Base-by-base conservation (phyloP, 495 filamentous ascomycete species). In the Neurospora hispaniola region DNA sequence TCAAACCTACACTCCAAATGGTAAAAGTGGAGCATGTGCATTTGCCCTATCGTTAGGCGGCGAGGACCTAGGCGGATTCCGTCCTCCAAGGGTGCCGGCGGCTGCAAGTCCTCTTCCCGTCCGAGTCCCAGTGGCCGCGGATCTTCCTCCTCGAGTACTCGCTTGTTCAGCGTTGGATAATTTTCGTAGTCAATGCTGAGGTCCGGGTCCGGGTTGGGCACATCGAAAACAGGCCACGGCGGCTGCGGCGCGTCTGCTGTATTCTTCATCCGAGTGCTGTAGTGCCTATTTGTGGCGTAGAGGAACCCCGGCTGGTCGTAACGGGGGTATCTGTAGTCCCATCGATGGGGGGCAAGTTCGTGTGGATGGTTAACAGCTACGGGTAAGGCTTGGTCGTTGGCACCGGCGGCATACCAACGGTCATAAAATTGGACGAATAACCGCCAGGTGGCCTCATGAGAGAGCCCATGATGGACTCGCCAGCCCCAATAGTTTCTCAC, bases 151-250 rank as follows among this genome's bases (percentile, higher is more conserved):
- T 27, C 46, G 2, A 54, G 10, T 12, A 12, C 12, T 31, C 48
- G 23, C 11, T 3, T 14, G 48, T 59, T 14, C 10, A 59, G 11
- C 11, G 20, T 1, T 59, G 48, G 5, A 59, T 54, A 27, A 23
- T 7, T 6, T 4, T 12, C 20, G 9, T 48, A 10, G 9, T 10
- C 1, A 20, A 6, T 10, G n/a, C 4, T 4, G n/a, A 11, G n/a
- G 11, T 14, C 2, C 44, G 10, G 4, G 0, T 7, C 6, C 44
- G 10, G 4, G 0, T 3, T 7, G 23, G 48, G 48, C 0, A 27
- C 23, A 3, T 27, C 20, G 4, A 27, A 1, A 27, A 27, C 2
- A 3, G 11, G 48, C 48, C 48, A 59, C 20, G 11, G 48, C 48
- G 48, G 48, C 48, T 20, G 48, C 48, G 11, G 2, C 20, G 1